Evolutionary conservation across 2,329 filamentous ascomycete genomes (phyloP).

Genomic region (Coniochaeta ligniaria): DNA sequence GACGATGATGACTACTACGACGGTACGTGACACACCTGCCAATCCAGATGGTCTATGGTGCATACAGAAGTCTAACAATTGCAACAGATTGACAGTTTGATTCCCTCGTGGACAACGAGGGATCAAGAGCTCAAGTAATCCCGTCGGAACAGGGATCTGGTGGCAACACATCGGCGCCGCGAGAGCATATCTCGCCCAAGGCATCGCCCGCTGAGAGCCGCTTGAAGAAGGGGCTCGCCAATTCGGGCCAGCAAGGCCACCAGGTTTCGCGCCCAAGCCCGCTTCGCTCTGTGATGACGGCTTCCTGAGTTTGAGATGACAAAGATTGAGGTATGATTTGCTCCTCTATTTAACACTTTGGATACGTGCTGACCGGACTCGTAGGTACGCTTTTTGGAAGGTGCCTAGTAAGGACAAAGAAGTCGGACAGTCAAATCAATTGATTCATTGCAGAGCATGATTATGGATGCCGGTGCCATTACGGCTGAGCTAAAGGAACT

Average conservation of each 20-base stretch:
- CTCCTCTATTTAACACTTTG: background rate
- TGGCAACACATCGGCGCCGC: constrained; percentile 33
- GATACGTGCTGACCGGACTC: background rate
- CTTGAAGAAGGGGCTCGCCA: constrained; percentile 36
- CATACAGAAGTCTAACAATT: background rate
- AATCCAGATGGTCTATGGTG: background rate
- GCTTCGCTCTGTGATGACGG: constrained; percentile 62
- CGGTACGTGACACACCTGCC: constrained; percentile 27
- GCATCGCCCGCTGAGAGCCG: constrained; percentile 32
- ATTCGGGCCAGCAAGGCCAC: constrained; percentile 35
- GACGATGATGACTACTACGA: constrained; percentile 91
- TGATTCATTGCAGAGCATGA: background rate
- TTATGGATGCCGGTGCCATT: background rate
- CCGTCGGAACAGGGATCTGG: constrained; percentile 20
- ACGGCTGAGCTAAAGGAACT: background rate
- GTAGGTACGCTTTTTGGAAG: background rate
- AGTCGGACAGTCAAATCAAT: background rate
- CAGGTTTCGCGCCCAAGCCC: constrained; percentile 57
- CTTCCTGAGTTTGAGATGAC: constrained; percentile 39
- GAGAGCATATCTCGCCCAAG: constrained; percentile 25
- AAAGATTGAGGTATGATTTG: constrained; percentile 14
- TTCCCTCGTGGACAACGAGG: constrained; percentile 84
- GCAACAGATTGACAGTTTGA: constrained; percentile 76
- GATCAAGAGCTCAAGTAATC: constrained; percentile 58
- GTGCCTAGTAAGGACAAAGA: background rate